Evolutionary conservation across 371 early-diverging fungal species (phyloP).

Genomic region (Catenaria anguillulae): DNA sequence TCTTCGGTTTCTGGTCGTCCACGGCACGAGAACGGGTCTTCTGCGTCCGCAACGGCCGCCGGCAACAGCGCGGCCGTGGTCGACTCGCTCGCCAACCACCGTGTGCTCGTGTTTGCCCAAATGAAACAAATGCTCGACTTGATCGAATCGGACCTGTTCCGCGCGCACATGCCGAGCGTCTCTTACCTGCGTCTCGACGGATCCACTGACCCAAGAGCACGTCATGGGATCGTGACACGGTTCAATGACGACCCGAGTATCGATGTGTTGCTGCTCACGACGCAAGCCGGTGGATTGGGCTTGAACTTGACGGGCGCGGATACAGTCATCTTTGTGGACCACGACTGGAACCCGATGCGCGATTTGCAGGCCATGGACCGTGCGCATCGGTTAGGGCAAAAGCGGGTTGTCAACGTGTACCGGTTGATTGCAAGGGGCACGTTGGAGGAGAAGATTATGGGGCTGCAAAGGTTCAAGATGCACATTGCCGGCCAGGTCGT

Average conservation of each 20-base stretch:
- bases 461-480: conserved; percentile 96
- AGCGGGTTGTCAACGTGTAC: conserved; percentile 92
- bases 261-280: conserved; percentile 89
- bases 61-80: conserved; percentile 30
- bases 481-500: conserved; percentile 96
- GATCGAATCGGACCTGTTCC: conserved; percentile 81
- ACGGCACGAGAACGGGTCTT: no score
- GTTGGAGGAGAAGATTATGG: conserved; percentile 93
- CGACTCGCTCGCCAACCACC: conserved; percentile 81
- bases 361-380: conserved; percentile 96
- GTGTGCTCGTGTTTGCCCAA: conserved; percentile 96
- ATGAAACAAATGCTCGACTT: conserved; percentile 92
- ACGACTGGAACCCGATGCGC: conserved; percentile 99
- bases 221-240: conserved; percentile 78
- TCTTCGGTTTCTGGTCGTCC: no score
- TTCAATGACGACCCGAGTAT: conserved; percentile 96
- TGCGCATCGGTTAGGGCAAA: conserved; percentile 94
- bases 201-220: conserved; percentile 59
- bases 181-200: conserved; percentile 96
- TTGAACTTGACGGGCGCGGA: conserved; percentile 98
- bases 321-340: conserved; percentile 99
- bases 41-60: conserved; percentile 9
- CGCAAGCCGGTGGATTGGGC: conserved; percentile 97
- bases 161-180: conserved; percentile 65
- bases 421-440: conserved; percentile 80